phyloP scores from a whole-genome alignment of 495 filamentous ascomycete species.

The Daldinia childiae region DNA sequence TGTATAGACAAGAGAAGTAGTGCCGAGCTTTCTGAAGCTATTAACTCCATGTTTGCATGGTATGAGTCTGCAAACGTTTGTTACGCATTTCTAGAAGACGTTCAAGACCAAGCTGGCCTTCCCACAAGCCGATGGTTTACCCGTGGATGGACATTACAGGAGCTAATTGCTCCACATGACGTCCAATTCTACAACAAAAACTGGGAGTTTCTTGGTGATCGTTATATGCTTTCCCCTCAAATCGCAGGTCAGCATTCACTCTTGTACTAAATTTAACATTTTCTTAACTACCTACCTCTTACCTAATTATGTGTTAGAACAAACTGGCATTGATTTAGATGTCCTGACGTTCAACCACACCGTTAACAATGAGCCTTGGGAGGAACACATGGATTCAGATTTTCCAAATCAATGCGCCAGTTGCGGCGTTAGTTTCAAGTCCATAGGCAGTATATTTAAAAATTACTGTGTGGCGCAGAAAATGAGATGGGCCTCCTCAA shows the following conservation, averaged over 20 bases:
- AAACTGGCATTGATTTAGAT: not conserved
- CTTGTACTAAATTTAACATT: not conserved
- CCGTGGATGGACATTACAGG: slow-evolving; percentile 56
- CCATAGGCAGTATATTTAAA: not conserved
- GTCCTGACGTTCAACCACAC: not conserved
- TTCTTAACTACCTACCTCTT: not conserved
- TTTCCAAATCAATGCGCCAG: too few species aligned
- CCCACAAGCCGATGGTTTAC: slow-evolving; percentile 49
- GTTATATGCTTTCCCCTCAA: not conserved
- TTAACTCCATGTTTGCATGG: slow-evolving; percentile 54
- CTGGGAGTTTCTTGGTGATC: slow-evolving; percentile 27
- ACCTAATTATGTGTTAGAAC: not conserved
- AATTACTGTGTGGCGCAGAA: slow-evolving; percentile 30
- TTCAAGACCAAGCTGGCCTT: slow-evolving; percentile 45
- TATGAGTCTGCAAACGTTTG: slow-evolving; percentile 44
- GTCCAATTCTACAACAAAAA: slow-evolving; percentile 30
- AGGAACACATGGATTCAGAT: not conserved
- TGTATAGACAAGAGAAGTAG: slow-evolving; percentile 53
- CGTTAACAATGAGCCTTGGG: not conserved
- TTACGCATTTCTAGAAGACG: slow-evolving; percentile 43
- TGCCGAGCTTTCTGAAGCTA: slow-evolving; percentile 51
- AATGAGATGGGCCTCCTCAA: slow-evolving; percentile 42
- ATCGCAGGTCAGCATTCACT: not conserved
- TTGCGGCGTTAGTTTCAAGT: too few species aligned
- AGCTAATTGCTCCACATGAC: slow-evolving; percentile 42